Evolutionary conservation across 495 filamentous ascomycete species (phyloP).

Genomic region (Chaetomium fimeti): DNA sequence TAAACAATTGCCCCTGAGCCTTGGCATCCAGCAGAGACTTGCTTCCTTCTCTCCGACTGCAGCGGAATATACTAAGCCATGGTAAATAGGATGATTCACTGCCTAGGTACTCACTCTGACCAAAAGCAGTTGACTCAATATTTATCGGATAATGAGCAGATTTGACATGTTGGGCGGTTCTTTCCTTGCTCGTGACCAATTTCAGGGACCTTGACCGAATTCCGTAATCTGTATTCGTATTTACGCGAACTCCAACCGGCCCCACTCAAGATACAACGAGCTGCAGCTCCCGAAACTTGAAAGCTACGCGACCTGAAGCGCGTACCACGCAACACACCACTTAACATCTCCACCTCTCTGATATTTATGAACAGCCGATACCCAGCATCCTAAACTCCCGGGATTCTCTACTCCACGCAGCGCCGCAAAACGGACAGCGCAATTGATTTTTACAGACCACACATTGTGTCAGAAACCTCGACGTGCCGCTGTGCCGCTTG

Average conservation of each 20-base stretch:
- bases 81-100: too few species aligned
- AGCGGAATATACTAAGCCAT: too few species aligned
- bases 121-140: too few species aligned
- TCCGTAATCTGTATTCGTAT: too few species aligned
- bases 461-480: background rate
- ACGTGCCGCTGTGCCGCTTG: background rate
- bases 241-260: background rate
- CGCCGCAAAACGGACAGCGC: background rate
- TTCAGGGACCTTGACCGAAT: background rate
- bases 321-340: constrained; percentile 3
- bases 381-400: background rate
- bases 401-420: background rate
- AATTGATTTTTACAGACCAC: background rate
- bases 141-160: too few species aligned
- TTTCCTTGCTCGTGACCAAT: too few species aligned
- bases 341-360: constrained; percentile 4
- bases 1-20: constrained; percentile 17
- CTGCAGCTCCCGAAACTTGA: constrained; percentile 11
- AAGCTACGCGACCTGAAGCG: constrained; percentile 16
- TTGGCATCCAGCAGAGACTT: background rate
- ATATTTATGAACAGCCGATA: constrained; percentile 13
- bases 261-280: background rate
- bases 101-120: too few species aligned
- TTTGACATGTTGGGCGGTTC: too few species aligned
- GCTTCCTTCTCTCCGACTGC: background rate